Base-by-base conservation (phyloP, 768 basidiomycete genomes). In the Tulasnella sp. region DNA sequence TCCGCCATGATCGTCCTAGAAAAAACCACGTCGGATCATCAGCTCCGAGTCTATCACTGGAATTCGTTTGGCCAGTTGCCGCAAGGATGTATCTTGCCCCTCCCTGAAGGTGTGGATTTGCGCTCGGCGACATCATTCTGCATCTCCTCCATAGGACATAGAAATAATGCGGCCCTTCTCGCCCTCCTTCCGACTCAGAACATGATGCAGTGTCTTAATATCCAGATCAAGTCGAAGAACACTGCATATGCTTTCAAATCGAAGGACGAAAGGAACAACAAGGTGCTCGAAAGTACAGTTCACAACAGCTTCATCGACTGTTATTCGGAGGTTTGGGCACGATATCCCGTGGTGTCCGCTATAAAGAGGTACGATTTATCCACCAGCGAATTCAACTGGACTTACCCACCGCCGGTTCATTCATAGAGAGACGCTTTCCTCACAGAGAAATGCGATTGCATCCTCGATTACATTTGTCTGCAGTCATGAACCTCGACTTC, bases 191-290 rank as follows among this genome's bases (percentile, higher is more conserved):
- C 61, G 6, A 25, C 57, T 4, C 31, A 59, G 4, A 61, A 58
- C 2, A 48, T 55, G 12, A 69, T 69, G 43, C 58, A 58, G 16
- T 80, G 77, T 0, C 32, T 71, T 8, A 68, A 65, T 0, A 58
- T 80, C 39, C 66, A 72, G 27, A 78, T 80, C 55, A 75, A 74
- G 9, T 70, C 70, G 45, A 75, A 73, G 51, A 61, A 68, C 7
- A 77, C 76, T 1, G 75, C 78, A 47, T 77, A 75, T 53, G 69
- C 65, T 51, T 79, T 80, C 64, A 67, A 67, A 47, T 69, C 72
- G 53, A 72, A 67, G 31, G 69, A 27, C 16, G 32, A 54, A 28
- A 7, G 25, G 1, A 22, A 5, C 3, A 27, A 22, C 16, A 1
- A 22, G 4, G 10, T 10, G n/a, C 8, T 13, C 27, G 7, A 28